Evolutionary conservation across 306 rosid species (phyloP), one percentile per base, ranked within the genome.

Genomic region (Castanea mollissima): DNA sequence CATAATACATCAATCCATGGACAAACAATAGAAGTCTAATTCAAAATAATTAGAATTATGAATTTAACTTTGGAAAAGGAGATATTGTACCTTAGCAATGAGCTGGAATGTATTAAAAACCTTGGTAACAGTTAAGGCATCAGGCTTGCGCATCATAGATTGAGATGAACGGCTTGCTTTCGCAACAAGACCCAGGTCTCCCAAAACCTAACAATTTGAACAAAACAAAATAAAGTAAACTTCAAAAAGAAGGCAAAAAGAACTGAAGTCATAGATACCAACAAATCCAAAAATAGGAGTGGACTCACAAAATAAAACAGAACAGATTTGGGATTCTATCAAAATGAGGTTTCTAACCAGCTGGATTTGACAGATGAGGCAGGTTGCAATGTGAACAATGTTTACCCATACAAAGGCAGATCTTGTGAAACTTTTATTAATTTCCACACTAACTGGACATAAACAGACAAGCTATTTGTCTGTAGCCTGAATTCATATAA

Each of bases 101-200:
- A 80, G 86, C 52, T 79, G 90, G 78, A 93, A 95, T 44, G 92
- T 88, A 44, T 88, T 88, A 73, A 91, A 90, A 85, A 95, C 98
- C 90, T 90, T 93, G 77, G 79, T 51, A 73, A 93, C 89, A 32
- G 93, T 93, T 75, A 93, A 83, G 21, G 97, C 87, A 80, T 81
- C 97, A 54, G 96, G 97, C 84, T 89, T 89, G 70, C 94, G 78
- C 97, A 95, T 90, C 97, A 85, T 92, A 35, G 90, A 71, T 77
- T 95, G 99, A 18, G 96, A 89, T 1, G 94, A 93, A 73, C 97
- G 94, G 79, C 97, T 84, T 18, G 85, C 90, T 56, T 90, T 85
- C 13, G 99, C 97, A 80, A 93, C 99, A 74, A 83, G 87, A 59
- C 98, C 99, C 81, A 95, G 82, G 79, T 95, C 98, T 78, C 99